Evolutionary conservation across 2,329 filamentous ascomycete genomes (phyloP), one percentile per base, ranked within the genome.

Genomic region (Trichoderma citrinoviride): DNA sequence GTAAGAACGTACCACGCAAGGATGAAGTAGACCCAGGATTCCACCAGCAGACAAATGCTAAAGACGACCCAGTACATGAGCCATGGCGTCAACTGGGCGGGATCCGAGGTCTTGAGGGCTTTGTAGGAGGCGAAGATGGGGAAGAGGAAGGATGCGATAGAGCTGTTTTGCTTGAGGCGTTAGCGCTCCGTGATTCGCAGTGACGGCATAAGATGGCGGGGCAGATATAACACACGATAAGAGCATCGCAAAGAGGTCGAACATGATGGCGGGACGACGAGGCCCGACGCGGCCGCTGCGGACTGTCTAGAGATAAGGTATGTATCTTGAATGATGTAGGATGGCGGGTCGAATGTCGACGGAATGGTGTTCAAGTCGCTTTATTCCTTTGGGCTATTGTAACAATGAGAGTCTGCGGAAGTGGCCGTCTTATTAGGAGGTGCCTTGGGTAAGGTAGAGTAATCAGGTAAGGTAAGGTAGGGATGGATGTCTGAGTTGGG

Each of bases 11-110:
- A 89, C 90, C 93, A 98, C 76, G 85, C 85, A 53, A 98, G 85
- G 73, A 98, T 88, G 79, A 94, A 97, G 72, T 89, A 87, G 64
- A 90, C 88, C 86, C 93, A 96, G 53, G 90, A 93, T 80, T 98
- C 95, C 77, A 88, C 86, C 67, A 95, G 85, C 64, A 93, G 83
- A 71, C 89, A 87, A 76, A 91, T 89, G 67, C 91, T 91, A 69
- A 97, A 86, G 25, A 97, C 92, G 67, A 97, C 92, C 90, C 94
- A 99, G 85, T 98, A 99, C 90, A 98, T 98, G 70, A 98, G 86
- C 95, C 95, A 99, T 88, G 94, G 94, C 68, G 92, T 92, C 66
- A 97, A 85, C 75, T 96, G 88, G 43, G 92, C 89, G 2, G 93
- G 93, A 77, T 97, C 92, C 60, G 90, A 90, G 17, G 92, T 93